These are phyloP conservation scores for Staphylotrichum longicolle DNA, from an alignment of 495 filamentous ascomycete species.

Conservation along the genomic window DNA sequence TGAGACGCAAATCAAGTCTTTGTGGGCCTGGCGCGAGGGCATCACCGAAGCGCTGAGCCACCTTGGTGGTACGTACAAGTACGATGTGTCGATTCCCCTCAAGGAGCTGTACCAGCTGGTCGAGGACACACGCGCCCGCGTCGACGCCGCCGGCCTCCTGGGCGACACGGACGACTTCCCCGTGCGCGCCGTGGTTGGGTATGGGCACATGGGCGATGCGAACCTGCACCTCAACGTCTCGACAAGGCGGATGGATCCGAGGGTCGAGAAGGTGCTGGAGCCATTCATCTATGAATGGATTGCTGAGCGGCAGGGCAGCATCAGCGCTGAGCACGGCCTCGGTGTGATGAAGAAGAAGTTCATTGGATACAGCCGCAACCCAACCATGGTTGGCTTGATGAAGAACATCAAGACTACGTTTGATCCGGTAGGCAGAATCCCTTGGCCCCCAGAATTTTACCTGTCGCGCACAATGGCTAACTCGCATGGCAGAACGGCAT, in stretches of 20 bases:
- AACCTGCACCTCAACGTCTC: conserved; percentile 92
- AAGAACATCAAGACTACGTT: conserved; percentile 87
- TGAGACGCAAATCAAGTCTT: conserved; percentile 77
- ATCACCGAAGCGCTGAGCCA: conserved; percentile 85
- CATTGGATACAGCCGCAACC: conserved; percentile 86
- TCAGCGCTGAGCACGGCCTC: conserved; percentile 93
- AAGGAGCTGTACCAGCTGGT: conserved; percentile 85
- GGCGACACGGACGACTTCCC: conserved; percentile 74
- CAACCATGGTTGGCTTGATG: conserved; percentile 85
- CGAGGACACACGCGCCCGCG: conserved; percentile 69
- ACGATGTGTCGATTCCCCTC: conserved; percentile 92
- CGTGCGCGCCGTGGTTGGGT: conserved; percentile 87
- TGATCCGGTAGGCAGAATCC: conserved; percentile 70
- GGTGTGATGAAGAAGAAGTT: conserved; percentile 92
- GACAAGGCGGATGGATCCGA: conserved; percentile 76
- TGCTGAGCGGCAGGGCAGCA: conserved; percentile 75
- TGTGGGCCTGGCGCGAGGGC: conserved; percentile 94
- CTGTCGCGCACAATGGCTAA: conserved; percentile 11
- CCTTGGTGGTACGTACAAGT: conserved; percentile 96
- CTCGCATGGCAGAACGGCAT: conserved; percentile 63
- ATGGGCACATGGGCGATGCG: conserved; percentile 95
- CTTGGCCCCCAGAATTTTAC: neutral
- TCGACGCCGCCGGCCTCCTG: conserved; percentile 70
- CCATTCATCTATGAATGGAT: conserved; percentile 99
- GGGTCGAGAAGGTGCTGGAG: conserved; percentile 85